These are phyloP conservation scores for Petunia hybrid DNA, from an alignment of 305 asterid genomes.

Conservation along the genomic window DNA sequence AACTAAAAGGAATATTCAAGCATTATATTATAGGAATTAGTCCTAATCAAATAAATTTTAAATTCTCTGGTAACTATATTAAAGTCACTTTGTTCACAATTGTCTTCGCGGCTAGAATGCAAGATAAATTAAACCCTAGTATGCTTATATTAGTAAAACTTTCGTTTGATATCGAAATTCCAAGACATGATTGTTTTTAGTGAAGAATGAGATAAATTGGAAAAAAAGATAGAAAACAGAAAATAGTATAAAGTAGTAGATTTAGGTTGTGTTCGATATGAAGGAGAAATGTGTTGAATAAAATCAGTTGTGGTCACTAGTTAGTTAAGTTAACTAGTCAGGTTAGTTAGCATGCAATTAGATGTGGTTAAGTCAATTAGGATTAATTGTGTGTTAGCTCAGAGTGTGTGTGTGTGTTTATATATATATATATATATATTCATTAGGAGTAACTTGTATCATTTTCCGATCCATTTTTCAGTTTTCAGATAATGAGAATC, in stretches of 20 bases:
- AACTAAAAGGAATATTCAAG: not conserved
- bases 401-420: no score
- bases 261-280: no score
- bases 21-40: not conserved
- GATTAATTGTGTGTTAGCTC: no score
- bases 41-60: not conserved
- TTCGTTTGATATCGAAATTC: not conserved
- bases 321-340: no score
- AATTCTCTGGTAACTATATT: not conserved
- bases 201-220: not conserved
- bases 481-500: no score
- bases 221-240: not conserved
- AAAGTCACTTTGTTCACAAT: not conserved
- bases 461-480: no score
- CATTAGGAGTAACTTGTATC: no score
- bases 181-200: not conserved
- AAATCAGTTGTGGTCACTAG: no score
- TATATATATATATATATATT: no score
- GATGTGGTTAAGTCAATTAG: no score
- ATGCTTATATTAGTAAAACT: not conserved
- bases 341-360: no score
- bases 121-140: not conserved
- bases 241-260: not conserved
- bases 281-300: no score
- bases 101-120: not conserved